These are phyloP conservation scores for Marasmius oreades DNA, from an alignment of 1,284 basidiomycete genomes.

Conservation along the genomic window DNA sequence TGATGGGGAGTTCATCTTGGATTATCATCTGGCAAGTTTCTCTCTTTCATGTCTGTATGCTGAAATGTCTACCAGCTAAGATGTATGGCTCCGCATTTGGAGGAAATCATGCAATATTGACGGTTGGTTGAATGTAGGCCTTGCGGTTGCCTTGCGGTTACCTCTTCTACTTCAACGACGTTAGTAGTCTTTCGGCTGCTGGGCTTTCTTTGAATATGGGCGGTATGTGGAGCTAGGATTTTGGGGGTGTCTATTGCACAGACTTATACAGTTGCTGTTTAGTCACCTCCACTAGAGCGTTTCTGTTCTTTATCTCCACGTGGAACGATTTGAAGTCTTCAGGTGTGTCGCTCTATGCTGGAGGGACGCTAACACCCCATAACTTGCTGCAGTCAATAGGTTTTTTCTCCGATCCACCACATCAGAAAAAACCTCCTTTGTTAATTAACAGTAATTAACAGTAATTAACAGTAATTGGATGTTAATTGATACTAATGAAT, in stretches of 20 bases:
- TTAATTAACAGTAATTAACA: too few species aligned
- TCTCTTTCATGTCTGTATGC: slow-evolving; percentile 9
- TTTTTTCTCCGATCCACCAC: background rate
- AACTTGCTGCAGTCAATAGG: background rate
- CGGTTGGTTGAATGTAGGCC: slow-evolving; percentile 25
- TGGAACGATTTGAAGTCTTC: slow-evolving; percentile 61
- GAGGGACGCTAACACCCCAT: background rate
- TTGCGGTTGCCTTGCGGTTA: slow-evolving; percentile 46
- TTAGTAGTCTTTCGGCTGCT: slow-evolving; percentile 42
- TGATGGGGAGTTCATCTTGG: slow-evolving; percentile 52
- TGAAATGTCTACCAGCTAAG: slow-evolving; percentile 22
- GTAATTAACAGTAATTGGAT: too few species aligned
- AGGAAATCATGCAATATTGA: slow-evolving; percentile 18
- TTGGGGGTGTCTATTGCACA: too few species aligned
- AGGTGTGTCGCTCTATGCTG: slow-evolving; percentile 28
- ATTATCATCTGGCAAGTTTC: slow-evolving; percentile 36
- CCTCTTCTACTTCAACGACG: slow-evolving; percentile 41
- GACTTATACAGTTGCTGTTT: background rate
- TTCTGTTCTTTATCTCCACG: slow-evolving; percentile 50
- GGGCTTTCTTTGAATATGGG: slow-evolving; percentile 56
- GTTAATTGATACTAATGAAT: too few species aligned
- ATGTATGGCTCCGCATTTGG: slow-evolving; percentile 24
- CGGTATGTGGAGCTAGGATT: slow-evolving; percentile 15
- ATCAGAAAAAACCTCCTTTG: too few species aligned
- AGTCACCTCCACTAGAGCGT: slow-evolving; percentile 54